Conservation (phyloP, 768 basidiomycete species). For the Termitomyces sp. region DNA sequence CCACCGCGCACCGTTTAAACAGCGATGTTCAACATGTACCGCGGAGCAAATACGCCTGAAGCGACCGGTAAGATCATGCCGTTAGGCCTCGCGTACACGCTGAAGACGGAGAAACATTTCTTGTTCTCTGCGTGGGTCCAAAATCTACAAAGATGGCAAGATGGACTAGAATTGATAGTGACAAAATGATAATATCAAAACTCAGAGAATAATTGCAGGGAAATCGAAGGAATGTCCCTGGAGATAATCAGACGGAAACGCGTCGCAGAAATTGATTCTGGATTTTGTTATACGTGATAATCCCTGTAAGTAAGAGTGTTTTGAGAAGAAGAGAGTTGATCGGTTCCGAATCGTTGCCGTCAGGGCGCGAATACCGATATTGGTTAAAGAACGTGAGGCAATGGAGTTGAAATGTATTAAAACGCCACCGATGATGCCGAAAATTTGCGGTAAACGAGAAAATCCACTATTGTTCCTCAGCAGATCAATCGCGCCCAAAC, state of each 20-base stretch:
- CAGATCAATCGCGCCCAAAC: neutral
- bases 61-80: neutral
- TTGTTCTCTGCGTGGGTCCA: neutral
- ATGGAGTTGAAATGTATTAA: neutral
- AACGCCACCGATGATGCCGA: neutral
- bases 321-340: too few relatives aligned
- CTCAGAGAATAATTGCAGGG: neutral
- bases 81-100: neutral
- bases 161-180: neutral
- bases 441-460: neutral
- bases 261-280: too few relatives aligned
- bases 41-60: neutral
- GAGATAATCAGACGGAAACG: neutral
- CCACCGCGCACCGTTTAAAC: neutral
- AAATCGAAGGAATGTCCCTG: neutral
- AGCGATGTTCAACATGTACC: too few relatives aligned
- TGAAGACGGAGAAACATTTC: neutral
- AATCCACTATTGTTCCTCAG: neutral
- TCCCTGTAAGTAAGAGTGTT: too few relatives aligned
- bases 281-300: too few relatives aligned
- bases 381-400: neutral
- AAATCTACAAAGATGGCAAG: neutral
- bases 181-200: neutral
- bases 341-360: too few relatives aligned
- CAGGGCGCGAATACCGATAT: too few relatives aligned